phyloP scores from a whole-genome alignment of 768 basidiomycete species.

The Phanerochaete carnosa region DNA sequence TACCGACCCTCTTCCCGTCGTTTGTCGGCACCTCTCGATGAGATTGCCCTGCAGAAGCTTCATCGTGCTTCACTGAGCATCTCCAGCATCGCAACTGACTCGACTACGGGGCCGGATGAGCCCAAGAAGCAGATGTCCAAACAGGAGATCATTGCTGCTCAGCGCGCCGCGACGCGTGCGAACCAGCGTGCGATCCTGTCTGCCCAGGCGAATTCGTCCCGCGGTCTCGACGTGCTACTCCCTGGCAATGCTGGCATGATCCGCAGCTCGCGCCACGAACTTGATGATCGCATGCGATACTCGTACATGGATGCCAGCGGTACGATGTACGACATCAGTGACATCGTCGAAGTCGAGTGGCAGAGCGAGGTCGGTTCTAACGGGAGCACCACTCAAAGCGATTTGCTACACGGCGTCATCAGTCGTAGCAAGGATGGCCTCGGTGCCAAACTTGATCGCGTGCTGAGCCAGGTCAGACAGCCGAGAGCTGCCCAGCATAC shows the following conservation, averaged over 20 bases:
- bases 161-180: constrained; percentile 81
- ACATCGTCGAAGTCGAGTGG: constrained; percentile 90
- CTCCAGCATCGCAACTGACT: constrained; percentile 57
- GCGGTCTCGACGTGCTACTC: constrained; percentile 86
- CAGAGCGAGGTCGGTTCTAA: constrained; percentile 33
- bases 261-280: constrained; percentile 75
- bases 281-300: constrained; percentile 78
- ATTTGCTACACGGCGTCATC: constrained; percentile 66
- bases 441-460: constrained; percentile 69
- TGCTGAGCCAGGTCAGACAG: constrained; percentile 75
- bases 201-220: constrained; percentile 77
- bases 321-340: constrained; percentile 89
- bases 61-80: constrained; percentile 61
- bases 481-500: constrained; percentile 35
- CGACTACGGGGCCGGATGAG: constrained; percentile 29
- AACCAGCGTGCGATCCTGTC: constrained; percentile 85
- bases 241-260: constrained; percentile 81
- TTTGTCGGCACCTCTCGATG: constrained; percentile 76
- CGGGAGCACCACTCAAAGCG: constrained; percentile 38
- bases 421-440: constrained; percentile 55
- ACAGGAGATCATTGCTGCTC: constrained; percentile 92
- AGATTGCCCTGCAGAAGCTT: constrained; percentile 71
- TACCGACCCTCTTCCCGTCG: constrained; percentile 74
- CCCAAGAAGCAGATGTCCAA: constrained; percentile 47
- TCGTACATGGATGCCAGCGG: constrained; percentile 92